These are phyloP conservation scores for Lolium perenne DNA, from an alignment of 176 grass and related monocot genomes.

Conservation along the genomic window DNA sequence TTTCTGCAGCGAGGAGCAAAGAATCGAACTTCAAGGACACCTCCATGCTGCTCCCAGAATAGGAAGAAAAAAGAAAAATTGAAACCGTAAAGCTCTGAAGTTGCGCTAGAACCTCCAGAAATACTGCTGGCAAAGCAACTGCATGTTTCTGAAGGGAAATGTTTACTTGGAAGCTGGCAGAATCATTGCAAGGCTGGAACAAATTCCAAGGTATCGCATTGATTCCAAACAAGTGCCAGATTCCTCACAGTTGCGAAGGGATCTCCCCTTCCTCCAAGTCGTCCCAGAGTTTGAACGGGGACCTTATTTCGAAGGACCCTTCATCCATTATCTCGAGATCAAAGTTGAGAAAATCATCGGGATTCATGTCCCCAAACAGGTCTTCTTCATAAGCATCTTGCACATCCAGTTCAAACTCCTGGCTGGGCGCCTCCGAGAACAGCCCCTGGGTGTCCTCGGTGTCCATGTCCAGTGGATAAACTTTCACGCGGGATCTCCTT, in stretches of 20 bases:
- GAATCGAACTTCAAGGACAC: not conserved
- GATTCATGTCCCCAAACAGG: conserved; percentile 71
- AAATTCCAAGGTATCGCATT: not conserved
- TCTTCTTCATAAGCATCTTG: conserved; percentile 61
- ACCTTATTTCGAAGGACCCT: not conserved
- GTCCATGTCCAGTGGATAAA: conserved; percentile 36
- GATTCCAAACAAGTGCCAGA: not conserved
- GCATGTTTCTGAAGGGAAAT: not conserved
- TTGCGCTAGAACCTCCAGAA: not conserved
- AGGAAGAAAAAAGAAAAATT: not conserved
- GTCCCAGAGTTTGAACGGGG: conserved; percentile 29
- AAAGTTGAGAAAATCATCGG: conserved; percentile 70
- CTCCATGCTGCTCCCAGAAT: conserved; percentile 8
- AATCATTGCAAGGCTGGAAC: not conserved
- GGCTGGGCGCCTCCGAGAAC: conserved; percentile 35
- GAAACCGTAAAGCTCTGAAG: not conserved
- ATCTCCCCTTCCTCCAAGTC: conserved; percentile 91
- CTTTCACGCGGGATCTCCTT: conserved; percentile 46
- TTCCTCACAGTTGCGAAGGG: conserved; percentile 38
- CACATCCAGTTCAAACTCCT: conserved; percentile 74
- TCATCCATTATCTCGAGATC: conserved; percentile 50
- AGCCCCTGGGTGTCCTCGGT: not conserved
- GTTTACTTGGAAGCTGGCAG: no score
- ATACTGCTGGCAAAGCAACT: not conserved
- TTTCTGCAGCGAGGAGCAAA: conserved; percentile 32